These are phyloP conservation scores for Ceratobasidium papillatum DNA, from an alignment of 1,284 basidiomycete genomes.

Conservation along the genomic window DNA sequence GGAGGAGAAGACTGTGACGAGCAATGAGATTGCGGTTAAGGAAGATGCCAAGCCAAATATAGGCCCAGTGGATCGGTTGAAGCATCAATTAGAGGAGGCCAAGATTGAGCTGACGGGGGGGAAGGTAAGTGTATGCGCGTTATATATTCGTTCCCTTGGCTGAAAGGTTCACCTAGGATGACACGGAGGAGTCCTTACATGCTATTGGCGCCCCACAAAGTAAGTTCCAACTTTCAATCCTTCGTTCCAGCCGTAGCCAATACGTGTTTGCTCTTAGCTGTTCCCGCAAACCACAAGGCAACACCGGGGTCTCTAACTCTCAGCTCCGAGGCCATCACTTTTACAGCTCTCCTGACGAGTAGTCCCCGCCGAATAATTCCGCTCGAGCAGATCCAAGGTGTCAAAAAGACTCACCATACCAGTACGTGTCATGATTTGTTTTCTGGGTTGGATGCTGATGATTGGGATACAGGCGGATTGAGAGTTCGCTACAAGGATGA, in stretches of 20 bases:
- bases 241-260: constrained; percentile 24
- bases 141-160: background rate
- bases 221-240: background rate
- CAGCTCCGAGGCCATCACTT: constrained; percentile 59
- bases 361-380: constrained; percentile 60
- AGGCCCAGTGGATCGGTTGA: constrained; percentile 20
- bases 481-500: constrained; percentile 14
- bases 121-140: constrained; percentile 5
- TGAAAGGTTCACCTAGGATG: background rate
- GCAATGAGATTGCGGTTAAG: background rate
- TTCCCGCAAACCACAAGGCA: constrained; percentile 65
- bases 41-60: background rate
- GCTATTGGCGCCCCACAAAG: constrained; percentile 32
- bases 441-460: background rate
- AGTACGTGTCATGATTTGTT: background rate
- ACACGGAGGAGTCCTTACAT: constrained; percentile 4
- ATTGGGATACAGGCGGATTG: background rate
- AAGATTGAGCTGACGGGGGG: constrained; percentile 13
- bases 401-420: constrained; percentile 63
- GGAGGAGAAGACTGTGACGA: background rate
- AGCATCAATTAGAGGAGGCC: constrained; percentile 7
- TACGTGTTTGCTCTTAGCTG: constrained; percentile 57
- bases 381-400: constrained; percentile 59
- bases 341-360: constrained; percentile 63
- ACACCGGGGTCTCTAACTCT: constrained; percentile 67